Conservation (phyloP, 2,329 filamentous ascomycete species). For the Pseudopyrenochaeta lycopersici region DNA sequence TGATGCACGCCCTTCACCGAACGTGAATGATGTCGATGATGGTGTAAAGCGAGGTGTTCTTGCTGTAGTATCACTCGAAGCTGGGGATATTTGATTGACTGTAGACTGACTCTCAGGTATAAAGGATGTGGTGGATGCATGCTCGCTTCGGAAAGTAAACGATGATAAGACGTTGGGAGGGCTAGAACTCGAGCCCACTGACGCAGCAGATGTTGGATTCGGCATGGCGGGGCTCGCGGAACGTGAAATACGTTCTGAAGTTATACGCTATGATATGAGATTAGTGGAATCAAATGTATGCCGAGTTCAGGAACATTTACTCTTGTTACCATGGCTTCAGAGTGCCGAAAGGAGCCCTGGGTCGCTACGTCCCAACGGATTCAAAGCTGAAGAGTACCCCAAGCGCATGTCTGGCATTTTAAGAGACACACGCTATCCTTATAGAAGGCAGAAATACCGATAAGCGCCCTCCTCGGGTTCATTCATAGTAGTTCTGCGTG, state of each 20-base stretch:
- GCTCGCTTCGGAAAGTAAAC: too few relatives aligned
- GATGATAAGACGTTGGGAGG: too few relatives aligned
- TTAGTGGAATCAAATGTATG: background rate
- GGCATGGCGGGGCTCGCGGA: background rate
- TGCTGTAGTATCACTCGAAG: constrained; percentile 1
- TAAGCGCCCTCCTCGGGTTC: constrained; percentile 5
- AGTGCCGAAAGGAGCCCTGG: too few relatives aligned
- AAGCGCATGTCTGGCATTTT: too few relatives aligned
- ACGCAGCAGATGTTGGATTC: background rate
- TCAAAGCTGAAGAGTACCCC: too few relatives aligned
- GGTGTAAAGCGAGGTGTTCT: constrained; percentile 5
- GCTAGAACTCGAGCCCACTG: background rate
- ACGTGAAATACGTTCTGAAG: background rate
- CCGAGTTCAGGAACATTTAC: background rate
- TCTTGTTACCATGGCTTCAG: background rate
- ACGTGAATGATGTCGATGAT: constrained; percentile 2
- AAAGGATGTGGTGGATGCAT: too few relatives aligned
- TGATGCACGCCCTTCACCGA: constrained; percentile 2
- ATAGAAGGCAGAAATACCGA: background rate
- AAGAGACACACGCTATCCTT: background rate
- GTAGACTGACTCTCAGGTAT: too few relatives aligned
- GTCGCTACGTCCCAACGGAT: too few relatives aligned
- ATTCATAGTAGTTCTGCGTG: constrained; percentile 7
- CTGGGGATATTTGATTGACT: background rate
- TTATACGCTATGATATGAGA: background rate